phyloP scores from a whole-genome alignment of 208 protist species.

The Strigomonas culicis region DNA sequence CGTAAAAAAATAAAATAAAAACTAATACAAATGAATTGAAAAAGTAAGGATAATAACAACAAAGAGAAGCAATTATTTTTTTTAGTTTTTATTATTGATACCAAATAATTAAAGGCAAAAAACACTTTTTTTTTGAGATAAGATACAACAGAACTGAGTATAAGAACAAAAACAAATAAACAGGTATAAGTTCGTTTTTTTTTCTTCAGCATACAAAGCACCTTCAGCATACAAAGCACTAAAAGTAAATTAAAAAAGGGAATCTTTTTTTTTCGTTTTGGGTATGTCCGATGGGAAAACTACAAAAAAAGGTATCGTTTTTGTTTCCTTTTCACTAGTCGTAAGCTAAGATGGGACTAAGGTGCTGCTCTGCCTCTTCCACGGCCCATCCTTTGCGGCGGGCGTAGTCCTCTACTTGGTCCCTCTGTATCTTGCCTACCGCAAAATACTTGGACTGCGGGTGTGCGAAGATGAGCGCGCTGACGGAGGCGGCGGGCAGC shows the following conservation, averaged over 20 bases:
- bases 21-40: not conserved
- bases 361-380: constrained; percentile 33
- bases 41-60: constrained; percentile 12
- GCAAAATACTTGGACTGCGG: constrained; percentile 95
- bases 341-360: constrained; percentile 48
- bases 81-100: constrained; percentile 4
- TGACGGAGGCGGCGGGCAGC: constrained; percentile 92
- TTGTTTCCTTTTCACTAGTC: constrained; percentile 14
- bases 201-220: constrained; percentile 4
- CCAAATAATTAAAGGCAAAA: not conserved
- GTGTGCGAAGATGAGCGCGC: constrained; percentile 93
- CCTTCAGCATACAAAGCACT: too few species aligned
- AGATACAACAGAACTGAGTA: constrained; percentile 6
- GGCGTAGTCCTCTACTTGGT: constrained; percentile 92
- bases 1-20: constrained; percentile 2
- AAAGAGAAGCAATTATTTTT: not conserved
- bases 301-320: constrained; percentile 5
- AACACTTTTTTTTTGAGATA: constrained; percentile 5
- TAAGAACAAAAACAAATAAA: constrained; percentile 17
- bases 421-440: constrained; percentile 94
- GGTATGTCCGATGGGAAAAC: not conserved
- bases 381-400: constrained; percentile 62
- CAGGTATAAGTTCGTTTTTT: constrained; percentile 10
- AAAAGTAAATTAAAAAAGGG: too few species aligned
- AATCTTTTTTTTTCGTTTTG: not conserved